Evolutionary conservation across 2,329 filamentous ascomycete species (phyloP), one percentile per base, ranked within the genome.

Genomic region (Periglandula ipomoeae): DNA sequence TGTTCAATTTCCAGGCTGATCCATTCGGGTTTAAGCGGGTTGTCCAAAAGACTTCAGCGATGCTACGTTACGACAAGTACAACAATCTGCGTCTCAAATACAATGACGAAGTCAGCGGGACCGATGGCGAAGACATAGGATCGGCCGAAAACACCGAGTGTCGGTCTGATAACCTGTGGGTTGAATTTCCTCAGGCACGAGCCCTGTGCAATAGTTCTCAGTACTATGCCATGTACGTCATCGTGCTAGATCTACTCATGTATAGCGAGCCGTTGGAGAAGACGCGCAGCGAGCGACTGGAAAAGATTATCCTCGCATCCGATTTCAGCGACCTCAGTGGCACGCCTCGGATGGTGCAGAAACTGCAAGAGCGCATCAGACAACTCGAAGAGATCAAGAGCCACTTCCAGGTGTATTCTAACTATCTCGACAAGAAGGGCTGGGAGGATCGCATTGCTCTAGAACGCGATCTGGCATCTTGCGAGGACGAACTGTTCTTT

Each of bases 251-350:
- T 67, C 76, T 99, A 38, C 75, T 99, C 46, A 83, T 99, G 65
- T 99, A 97, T 70, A 96, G 81, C 61, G 93, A 99, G 65, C 93
- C 93, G 2, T 71, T 95, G 42, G 93, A 98, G 67, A 98, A 98
- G 76, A 94, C 91, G n/a, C 82, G 94, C 50, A 95, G 78, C 59
- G 94, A 98, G 69, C 82, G 89, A 32, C 73, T 99, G 15, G 93
- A 98, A 66, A 97, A 96, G 75, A 98, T 99, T 58, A 96, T 98
- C 82, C 80, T 98, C 44, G 93, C 91, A 1, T 97, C 93, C 0
- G 93, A 99, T 67, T 99, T 98, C 63, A 98, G 91, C 65, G 93
- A 99, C 63, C 75, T 99, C 39, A 84, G 89, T 50, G 94, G 93
- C 45, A 88, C 91, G 3, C 93, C 93, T 0, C 87, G 91, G 63